Percentiles rank a stretch among this genome's conserved stretches.
Conservation (phyloP, 805 yeast genomes). For the Starmerella vitae region DNA sequence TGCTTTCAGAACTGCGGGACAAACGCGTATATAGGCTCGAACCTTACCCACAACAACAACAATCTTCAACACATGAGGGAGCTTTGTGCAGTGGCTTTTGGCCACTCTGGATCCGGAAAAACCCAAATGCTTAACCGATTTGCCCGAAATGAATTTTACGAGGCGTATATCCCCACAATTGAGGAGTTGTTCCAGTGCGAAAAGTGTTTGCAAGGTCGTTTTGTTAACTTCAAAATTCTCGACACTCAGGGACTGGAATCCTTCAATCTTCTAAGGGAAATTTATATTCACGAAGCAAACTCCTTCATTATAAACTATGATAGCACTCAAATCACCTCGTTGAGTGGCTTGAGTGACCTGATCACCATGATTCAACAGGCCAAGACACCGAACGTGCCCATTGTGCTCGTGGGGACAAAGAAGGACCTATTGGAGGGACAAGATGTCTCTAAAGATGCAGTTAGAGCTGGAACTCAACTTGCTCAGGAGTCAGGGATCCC, state of each 20-base stretch:
- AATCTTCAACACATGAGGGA: conserved; percentile 32
- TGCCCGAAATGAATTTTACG: conserved; percentile 80
- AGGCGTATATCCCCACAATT: conserved; percentile 90
- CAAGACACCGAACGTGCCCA: conserved; percentile 36
- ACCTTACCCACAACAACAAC: neutral
- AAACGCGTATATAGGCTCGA: too few species aligned
- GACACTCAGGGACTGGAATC: conserved; percentile 95
- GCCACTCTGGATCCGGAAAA: conserved; percentile 97
- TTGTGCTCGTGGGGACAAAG: conserved; percentile 84
- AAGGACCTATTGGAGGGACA: conserved; percentile 47
- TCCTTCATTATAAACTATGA: conserved; percentile 83
- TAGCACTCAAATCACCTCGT: conserved; percentile 61
- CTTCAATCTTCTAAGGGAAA: conserved; percentile 88
- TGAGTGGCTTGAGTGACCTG: conserved; percentile 67
- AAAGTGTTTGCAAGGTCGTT: conserved; percentile 74
- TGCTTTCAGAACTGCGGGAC: too few species aligned
- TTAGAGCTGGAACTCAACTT: conserved; percentile 70
- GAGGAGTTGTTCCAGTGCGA: conserved; percentile 91
- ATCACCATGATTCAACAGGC: conserved; percentile 72
- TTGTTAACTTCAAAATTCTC: conserved; percentile 71
- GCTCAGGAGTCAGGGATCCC: conserved; percentile 84
- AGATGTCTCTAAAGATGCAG: conserved; percentile 44
- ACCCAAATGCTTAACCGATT: conserved; percentile 86
- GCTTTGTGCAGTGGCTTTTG: conserved; percentile 79
- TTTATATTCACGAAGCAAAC: conserved; percentile 57